A percentile compares a stretch with the other conserved stretches of the same genome.
Evolutionary conservation across 1,284 basidiomycete genomes (phyloP).

Genomic region (Papiliotrema fonsecae): DNA sequence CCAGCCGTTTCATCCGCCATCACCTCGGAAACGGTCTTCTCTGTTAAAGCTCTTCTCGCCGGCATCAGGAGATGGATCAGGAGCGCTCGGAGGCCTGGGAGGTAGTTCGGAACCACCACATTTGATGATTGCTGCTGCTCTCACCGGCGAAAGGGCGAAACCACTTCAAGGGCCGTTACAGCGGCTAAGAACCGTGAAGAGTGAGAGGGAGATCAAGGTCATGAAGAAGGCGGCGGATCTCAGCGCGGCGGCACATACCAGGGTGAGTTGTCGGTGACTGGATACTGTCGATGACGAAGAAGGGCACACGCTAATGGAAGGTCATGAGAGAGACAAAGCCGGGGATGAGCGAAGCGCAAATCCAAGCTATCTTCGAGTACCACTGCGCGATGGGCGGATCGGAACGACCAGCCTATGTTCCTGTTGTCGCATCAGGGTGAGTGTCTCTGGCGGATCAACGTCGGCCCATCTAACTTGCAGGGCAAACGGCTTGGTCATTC

Average conservation of each 20-base stretch:
- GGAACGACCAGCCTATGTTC: constrained; percentile 84
- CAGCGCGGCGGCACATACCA: constrained; percentile 45
- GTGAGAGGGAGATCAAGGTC: constrained; percentile 44
- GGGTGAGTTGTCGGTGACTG: constrained; percentile 21
- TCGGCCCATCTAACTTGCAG: constrained; percentile 45
- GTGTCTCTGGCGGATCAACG: constrained; percentile 20
- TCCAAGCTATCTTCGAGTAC: constrained; percentile 87
- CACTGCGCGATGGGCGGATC: constrained; percentile 70
- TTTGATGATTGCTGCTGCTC: constrained; percentile 42
- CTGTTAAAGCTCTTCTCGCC: constrained; percentile 43
- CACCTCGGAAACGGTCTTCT: constrained; percentile 35
- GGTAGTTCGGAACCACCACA: constrained; percentile 39
- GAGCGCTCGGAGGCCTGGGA: constrained; percentile 8
- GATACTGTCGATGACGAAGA: not conserved
- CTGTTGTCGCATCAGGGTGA: constrained; percentile 87
- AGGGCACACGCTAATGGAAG: constrained; percentile 8
- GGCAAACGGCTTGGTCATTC: constrained; percentile 79
- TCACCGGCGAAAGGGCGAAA: constrained; percentile 33
- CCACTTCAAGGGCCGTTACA: constrained; percentile 47
- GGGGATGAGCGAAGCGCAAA: constrained; percentile 64
- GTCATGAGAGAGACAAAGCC: constrained; percentile 71
- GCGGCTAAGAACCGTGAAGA: constrained; percentile 48
- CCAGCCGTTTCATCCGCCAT: constrained; percentile 38
- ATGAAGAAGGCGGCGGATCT: constrained; percentile 51
- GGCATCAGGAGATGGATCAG: constrained; percentile 12